Percentiles rank a stretch among this genome's conserved stretches.
Evolutionary conservation across 208 protist genomes (phyloP).

Genomic region (Leishmania gerbilli): DNA sequence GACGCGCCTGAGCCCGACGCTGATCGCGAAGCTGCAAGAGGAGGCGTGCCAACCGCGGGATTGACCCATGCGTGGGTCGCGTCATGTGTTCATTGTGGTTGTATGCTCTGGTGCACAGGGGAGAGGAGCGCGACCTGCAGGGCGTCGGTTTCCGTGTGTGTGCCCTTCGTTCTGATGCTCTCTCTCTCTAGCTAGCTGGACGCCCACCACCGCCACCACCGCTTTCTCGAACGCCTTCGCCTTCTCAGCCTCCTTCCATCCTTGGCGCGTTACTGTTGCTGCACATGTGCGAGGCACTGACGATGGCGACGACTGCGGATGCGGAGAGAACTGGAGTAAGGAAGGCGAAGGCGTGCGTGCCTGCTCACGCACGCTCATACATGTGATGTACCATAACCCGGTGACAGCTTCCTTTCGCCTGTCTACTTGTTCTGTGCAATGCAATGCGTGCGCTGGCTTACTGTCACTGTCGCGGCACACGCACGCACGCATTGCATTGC

Average conservation of each 20-base stretch:
- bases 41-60: conserved; percentile 37
- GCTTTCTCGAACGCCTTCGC: not conserved
- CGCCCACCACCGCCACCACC: not conserved
- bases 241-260: not conserved
- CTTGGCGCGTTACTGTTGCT: not conserved
- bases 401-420: not conserved
- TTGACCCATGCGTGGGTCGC: not conserved
- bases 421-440: not conserved
- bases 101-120: not conserved
- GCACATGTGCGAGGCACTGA: not conserved
- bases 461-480: not conserved
- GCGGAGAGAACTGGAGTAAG: not conserved
- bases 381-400: not conserved
- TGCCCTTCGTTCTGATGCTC: not conserved
- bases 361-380: too few relatives aligned
- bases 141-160: not conserved
- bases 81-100: not conserved
- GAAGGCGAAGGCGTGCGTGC: too few relatives aligned
- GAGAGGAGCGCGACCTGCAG: not conserved
- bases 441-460: not conserved
- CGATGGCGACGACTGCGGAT: not conserved
- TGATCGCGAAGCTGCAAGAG: conserved; percentile 59
- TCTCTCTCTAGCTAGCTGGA: not conserved
- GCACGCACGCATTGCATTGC: not conserved
- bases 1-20: conserved; percentile 57